Percentiles rank a stretch among this genome's conserved stretches.
Evolutionary conservation across 345 rosid genomes (phyloP).

Genomic region (Linum lewisii): DNA sequence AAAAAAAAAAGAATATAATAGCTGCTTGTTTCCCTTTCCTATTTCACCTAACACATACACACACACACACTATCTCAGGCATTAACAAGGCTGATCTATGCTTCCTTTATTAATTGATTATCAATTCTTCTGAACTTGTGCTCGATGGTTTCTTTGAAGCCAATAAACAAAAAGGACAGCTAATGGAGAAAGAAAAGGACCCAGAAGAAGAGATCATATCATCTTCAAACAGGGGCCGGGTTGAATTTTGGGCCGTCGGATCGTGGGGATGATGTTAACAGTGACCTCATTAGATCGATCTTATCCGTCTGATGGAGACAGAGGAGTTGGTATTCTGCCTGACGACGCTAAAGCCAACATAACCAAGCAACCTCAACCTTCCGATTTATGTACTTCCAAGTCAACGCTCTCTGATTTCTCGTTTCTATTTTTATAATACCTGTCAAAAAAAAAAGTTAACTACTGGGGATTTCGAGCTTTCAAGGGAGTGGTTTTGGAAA

Average conservation of each 20-base stretch:
- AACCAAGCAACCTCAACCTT: not conserved
- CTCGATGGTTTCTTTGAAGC: conserved; percentile 31
- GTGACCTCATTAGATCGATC: conserved; percentile 29
- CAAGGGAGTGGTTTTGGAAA: too few relatives aligned
- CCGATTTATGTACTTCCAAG: not conserved
- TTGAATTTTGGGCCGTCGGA: conserved; percentile 19
- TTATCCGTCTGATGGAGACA: conserved; percentile 11
- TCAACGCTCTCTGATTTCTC: not conserved
- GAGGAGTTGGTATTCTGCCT: conserved; percentile 30
- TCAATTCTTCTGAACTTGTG: too few relatives aligned
- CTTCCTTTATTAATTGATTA: not conserved
- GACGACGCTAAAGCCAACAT: conserved; percentile 12
- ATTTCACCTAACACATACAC: too few relatives aligned
- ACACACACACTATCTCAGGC: too few relatives aligned
- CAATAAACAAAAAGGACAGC: not conserved
- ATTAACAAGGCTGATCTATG: too few relatives aligned
- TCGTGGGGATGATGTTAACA: conserved; percentile 28
- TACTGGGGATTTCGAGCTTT: too few relatives aligned
- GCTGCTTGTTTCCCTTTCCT: too few relatives aligned
- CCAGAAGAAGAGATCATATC: too few relatives aligned
- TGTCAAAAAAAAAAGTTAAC: too few relatives aligned
- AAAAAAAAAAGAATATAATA: too few relatives aligned
- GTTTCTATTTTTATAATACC: not conserved
- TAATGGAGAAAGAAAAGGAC: conserved; percentile 43
- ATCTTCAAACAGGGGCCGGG: not conserved